These are phyloP conservation scores for Eruca vesicaria DNA, from an alignment of 441 rosid species.

Conservation along the genomic window DNA sequence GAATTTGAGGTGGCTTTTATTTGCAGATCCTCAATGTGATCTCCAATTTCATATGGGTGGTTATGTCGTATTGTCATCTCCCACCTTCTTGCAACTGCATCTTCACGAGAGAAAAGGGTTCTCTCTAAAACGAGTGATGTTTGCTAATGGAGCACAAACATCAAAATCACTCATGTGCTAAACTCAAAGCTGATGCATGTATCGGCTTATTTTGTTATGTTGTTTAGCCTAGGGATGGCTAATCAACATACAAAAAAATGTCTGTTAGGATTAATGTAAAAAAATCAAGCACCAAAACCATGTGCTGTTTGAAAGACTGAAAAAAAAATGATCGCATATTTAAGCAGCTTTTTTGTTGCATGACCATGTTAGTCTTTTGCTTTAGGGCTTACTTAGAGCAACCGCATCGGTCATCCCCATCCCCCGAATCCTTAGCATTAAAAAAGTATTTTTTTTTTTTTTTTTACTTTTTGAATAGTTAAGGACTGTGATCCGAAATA, in stretches of 20 bases:
- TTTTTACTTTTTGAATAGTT: too few relatives aligned
- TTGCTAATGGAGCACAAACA: conserved; percentile 20
- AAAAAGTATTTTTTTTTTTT: too few relatives aligned
- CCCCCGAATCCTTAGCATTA: too few relatives aligned
- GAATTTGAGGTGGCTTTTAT: conserved; percentile 30
- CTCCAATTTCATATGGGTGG: conserved; percentile 20
- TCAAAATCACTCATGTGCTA: conserved; percentile 22
- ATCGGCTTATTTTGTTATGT: conserved; percentile 24
- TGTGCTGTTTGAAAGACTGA: conserved; percentile 18
- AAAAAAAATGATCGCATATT: conserved; percentile 8
- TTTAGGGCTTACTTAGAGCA: too few relatives aligned
- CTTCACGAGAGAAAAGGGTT: conserved; percentile 16
- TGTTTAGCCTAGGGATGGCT: conserved; percentile 34
- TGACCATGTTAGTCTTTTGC: conserved; percentile 9
- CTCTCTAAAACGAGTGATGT: neutral
- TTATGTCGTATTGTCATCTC: conserved; percentile 20
- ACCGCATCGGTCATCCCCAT: too few relatives aligned
- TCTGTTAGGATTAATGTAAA: conserved; percentile 17
- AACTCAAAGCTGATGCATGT: conserved; percentile 33
- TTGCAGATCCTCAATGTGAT: conserved; percentile 12
- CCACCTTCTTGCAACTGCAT: conserved; percentile 26
- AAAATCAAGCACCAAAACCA: conserved; percentile 18
- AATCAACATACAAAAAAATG: conserved; percentile 17
- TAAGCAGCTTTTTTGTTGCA: conserved; percentile 15
- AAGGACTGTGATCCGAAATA: too few relatives aligned